Evolutionary conservation across 2,329 filamentous ascomycete species (phyloP), one percentile per base, ranked within the genome.

Genomic region (Neodidymelliopsis sp.): DNA sequence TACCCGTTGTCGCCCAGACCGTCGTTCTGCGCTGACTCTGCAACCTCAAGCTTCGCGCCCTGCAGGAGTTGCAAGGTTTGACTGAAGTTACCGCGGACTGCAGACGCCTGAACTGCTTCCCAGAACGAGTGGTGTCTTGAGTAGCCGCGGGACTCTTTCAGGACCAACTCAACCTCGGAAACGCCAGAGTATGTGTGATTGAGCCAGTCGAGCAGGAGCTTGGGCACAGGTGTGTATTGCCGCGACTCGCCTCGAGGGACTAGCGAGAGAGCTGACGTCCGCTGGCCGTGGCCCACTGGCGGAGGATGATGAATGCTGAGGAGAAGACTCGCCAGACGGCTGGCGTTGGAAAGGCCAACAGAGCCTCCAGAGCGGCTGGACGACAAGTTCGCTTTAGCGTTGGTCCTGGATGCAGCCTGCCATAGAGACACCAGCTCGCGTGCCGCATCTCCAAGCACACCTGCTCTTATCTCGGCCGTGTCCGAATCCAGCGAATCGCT

Each of bases 141-240:
- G 16, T 91, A 90, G 50, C 89, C 89, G 1, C 89, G 89, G 34
- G 80, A 80, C 59, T 85, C 75, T 20, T 80, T 79, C 54, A 83
- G 76, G 18, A 97, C 81, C 4, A 85, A 79, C 27, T 84, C 78
- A 18, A 89, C 77, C 62, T 92, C 88, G 40, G 84, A 80, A 2
- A 81, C 80, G 19, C 87, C 81, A 54, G 89, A 85, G 66, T 96
- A 90, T 64, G 90, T 83, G 12, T 80, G 79, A 44, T 89, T 82
- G 56, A 96, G 79, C 93, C 93, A 97, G 62, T 89, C 83, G 54
- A 97, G 85, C 11, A 97, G 77, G 12, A 91, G 82, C 65, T 88
- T 86, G 1, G 93, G 90, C 13, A 95, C 77, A 0, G 89, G 81
- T 2, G 66, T 68, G 38, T 62, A 69, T 3, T 62, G 62, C 33